Percentiles rank a stretch among this genome's conserved stretches.
Conservation (phyloP, 805 yeast genomes). For the Candida pseudofarinosa region DNA sequence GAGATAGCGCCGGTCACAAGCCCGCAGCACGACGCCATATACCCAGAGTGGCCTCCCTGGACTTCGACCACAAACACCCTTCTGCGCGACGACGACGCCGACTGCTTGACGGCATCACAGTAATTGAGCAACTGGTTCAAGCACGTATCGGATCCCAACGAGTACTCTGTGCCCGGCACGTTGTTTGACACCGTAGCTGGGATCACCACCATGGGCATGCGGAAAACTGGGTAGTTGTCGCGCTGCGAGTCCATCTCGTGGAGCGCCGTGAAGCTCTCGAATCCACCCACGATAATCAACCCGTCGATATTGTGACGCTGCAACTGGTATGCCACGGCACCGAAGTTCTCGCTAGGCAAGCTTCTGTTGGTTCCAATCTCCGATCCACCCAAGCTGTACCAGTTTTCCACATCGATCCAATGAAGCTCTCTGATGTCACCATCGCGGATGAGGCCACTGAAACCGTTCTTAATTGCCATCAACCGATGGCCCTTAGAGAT, state of each 20-base stretch:
- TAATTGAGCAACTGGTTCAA: conserved; percentile 65
- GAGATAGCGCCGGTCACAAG: conserved; percentile 71
- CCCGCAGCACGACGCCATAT: conserved; percentile 65
- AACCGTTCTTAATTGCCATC: conserved; percentile 71
- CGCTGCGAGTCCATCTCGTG: conserved; percentile 62
- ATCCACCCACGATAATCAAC: conserved; percentile 72
- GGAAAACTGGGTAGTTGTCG: conserved; percentile 60
- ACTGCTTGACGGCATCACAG: conserved; percentile 76
- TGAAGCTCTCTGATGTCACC: conserved; percentile 55
- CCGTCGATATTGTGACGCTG: conserved; percentile 69
- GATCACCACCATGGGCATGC: conserved; percentile 71
- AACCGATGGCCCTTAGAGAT: conserved; percentile 71
- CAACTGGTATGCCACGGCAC: conserved; percentile 67
- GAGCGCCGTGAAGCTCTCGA: conserved; percentile 72
- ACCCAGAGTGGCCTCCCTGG: conserved; percentile 85
- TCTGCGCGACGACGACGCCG: conserved; percentile 74
- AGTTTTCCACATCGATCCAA: conserved; percentile 70
- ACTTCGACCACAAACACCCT: conserved; percentile 79
- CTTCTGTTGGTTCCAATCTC: conserved; percentile 78
- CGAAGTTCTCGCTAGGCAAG: conserved; percentile 65
- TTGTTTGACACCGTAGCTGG: conserved; percentile 81
- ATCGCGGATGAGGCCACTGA: conserved; percentile 62
- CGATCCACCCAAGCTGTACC: conserved; percentile 75
- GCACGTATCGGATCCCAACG: conserved; percentile 74
- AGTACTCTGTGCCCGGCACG: conserved; percentile 80